Evolutionary conservation across 495 filamentous ascomycete genomes (phyloP), one percentile per base, ranked within the genome.

Genomic region (Tuber umbilicatum): DNA sequence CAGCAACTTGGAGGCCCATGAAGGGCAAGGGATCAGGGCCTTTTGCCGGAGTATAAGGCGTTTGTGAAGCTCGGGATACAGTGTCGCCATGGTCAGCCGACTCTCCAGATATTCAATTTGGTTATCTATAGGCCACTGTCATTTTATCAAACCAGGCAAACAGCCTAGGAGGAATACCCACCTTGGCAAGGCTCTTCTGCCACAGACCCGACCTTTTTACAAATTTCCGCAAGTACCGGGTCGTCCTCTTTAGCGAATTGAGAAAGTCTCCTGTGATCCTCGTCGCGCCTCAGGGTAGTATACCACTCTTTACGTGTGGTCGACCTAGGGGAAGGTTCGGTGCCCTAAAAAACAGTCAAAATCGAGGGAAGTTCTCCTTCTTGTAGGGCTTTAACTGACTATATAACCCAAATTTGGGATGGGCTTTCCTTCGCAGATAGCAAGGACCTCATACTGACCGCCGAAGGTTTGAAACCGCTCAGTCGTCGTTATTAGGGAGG

Each of bases 91-190:
- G 55, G 27, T 64, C 14, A 64, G 55, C 35, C 55, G 55, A 14
- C 55, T 64, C 55, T 64, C 55, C 55, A 64, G 55, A 64, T 64
- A 64, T 17, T 64, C 55, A 19, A 64, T 35, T 35, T 64, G 55
- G 27, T 64, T 64, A 64, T 64, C 55, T 64, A 35, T 64, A 31
- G 55, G 55, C 14, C 55, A 64, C 55, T 17, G 55, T 64, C 27
- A 64, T 27, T 64, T 35, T 64, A 64, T 31, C 55, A 35, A 64
- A 64, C 55, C 27, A 64, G 14, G 5, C 0, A 5, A 64, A 64
- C 12, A 64, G 19, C 16, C 55, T 14, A 64, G 55, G 27, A 14
- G 35, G 55, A 35, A 64, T 2, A 31, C 27, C 55, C 31, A 64
- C 55, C 55, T 35, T 64, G 55, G 2, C 55, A 64, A 16, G 55